Base-by-base conservation (phyloP, 805 yeast species). In the Kodamaea laetipori region DNA sequence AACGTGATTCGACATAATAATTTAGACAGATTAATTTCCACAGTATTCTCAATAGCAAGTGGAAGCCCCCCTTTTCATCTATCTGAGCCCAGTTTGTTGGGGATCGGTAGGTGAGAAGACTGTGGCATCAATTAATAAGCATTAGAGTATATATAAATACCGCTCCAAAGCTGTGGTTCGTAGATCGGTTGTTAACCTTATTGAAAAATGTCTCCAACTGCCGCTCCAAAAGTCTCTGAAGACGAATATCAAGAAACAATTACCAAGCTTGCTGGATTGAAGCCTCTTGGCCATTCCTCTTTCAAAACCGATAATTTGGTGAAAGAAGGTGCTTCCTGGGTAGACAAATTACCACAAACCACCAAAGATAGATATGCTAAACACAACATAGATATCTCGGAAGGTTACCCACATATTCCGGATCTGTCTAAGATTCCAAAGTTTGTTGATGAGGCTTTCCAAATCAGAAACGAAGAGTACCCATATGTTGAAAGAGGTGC, bases 331-430 rank as follows among this genome's bases (percentile, higher is more conserved):
- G 34, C 26, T 12, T 28, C 34, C 10, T 35, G 31, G 28, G 19
- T 21, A 3, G 44, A 41, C 11, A 25, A 41, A 3, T 28, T 41
- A 16, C 46, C 42, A 4, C 39, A 43, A 25, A 16, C 32, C 13
- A 37, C 36, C 18, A 30, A 39, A 17, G 32, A 34, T 4, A 36
- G 66, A 24, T 55, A 46, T 39, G 60, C 49, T 3, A 57, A 52
- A 37, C 50, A 58, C 47, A 56, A 57, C 33, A 50, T 61, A 17
- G 62, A 60, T 41, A 48, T 59, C 42, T 55, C 63, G 3, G 30
- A 50, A 10, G 65, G 65, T 0, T 61, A 61, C 48, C 66, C 66
- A 12, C 51, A 46, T 32, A 45, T 51, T 9, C 66, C 66, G 2
- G 49, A 51, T 3, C 37, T 48, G 12, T 51, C 50, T 12, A 46